phyloP scores from a whole-genome alignment of 371 early-diverging fungal genomes.

The Apophysomyces trapeziformis region DNA sequence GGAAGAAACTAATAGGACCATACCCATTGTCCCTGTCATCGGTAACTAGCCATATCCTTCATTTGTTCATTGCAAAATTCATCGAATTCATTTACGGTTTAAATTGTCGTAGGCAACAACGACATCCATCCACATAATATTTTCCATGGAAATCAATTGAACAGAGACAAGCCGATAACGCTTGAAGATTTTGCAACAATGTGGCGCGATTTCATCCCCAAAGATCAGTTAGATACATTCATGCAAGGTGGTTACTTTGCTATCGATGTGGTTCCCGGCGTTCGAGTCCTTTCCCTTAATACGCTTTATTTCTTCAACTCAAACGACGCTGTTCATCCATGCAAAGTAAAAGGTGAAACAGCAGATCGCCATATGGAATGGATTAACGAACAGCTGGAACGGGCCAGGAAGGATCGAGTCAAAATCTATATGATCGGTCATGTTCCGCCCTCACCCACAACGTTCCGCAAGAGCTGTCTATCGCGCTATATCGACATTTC shows the following conservation, averaged over 20 bases:
- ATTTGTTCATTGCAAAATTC: too few relatives aligned
- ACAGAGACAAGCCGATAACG: constrained; percentile 29
- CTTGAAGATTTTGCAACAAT: constrained; percentile 21
- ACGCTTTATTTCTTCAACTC: constrained; percentile 71
- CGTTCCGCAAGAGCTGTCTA: constrained; percentile 49
- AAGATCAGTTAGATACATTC: constrained; percentile 59
- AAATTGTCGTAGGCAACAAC: constrained; percentile 65
- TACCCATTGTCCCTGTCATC: constrained; percentile 58
- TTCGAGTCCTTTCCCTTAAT: constrained; percentile 63
- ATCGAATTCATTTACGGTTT: background rate
- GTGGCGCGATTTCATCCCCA: constrained; percentile 62
- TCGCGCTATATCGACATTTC: constrained; percentile 59
- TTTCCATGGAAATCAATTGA: constrained; percentile 45
- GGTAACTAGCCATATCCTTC: constrained; percentile 17
- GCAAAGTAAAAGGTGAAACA: constrained; percentile 54
- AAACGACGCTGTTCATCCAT: constrained; percentile 69
- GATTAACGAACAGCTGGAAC: constrained; percentile 62
- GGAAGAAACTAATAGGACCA: constrained; percentile 15
- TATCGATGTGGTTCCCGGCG: constrained; percentile 56
- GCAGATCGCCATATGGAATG: constrained; percentile 74
- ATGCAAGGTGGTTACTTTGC: constrained; percentile 71
- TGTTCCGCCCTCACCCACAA: constrained; percentile 62
- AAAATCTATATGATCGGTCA: constrained; percentile 68
- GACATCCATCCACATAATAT: constrained; percentile 79
- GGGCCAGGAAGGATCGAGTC: constrained; percentile 43